Conservation (phyloP, 2,329 filamentous ascomycete genomes). For the Cordyceps militaris region DNA sequence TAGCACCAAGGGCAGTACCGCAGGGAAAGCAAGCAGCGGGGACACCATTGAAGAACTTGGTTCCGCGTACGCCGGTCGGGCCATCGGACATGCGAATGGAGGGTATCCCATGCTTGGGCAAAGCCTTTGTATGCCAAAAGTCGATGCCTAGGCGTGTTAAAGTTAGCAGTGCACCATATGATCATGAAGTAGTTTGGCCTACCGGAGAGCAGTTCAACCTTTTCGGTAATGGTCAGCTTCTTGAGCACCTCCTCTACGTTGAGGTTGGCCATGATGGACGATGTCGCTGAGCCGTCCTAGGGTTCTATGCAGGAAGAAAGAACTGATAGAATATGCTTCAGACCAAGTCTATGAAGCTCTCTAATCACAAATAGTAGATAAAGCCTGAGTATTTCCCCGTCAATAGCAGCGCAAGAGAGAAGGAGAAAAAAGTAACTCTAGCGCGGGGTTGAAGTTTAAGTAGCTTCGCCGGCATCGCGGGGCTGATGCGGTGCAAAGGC, state of each 20-base stretch:
- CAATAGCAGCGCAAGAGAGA: neutral
- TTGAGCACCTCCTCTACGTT: constrained; percentile 48
- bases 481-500: neutral
- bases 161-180: neutral
- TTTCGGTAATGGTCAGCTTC: constrained; percentile 46
- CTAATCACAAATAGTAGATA: neutral
- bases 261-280: constrained; percentile 39
- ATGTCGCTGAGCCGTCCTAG: neutral
- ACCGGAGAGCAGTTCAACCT: constrained; percentile 47
- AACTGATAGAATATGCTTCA: neutral
- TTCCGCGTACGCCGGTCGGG: constrained; percentile 62
- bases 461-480: constrained; percentile 4
- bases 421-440: neutral
- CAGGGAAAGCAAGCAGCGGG: constrained; percentile 56
- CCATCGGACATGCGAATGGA: constrained; percentile 61
- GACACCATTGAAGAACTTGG: constrained; percentile 59
- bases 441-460: constrained; percentile 2
- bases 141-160: constrained; percentile 48
- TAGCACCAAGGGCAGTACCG: constrained; percentile 50
- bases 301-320: neutral
- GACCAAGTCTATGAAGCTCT: neutral
- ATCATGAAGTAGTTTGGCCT: constrained; percentile 10
- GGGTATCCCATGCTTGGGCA: constrained; percentile 54
- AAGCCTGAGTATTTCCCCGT: neutral
- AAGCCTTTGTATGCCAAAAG: constrained; percentile 61